Evolutionary conservation across 306 rosid species (phyloP), one percentile per base, ranked within the genome.

Genomic region (Pyrus communis): DNA sequence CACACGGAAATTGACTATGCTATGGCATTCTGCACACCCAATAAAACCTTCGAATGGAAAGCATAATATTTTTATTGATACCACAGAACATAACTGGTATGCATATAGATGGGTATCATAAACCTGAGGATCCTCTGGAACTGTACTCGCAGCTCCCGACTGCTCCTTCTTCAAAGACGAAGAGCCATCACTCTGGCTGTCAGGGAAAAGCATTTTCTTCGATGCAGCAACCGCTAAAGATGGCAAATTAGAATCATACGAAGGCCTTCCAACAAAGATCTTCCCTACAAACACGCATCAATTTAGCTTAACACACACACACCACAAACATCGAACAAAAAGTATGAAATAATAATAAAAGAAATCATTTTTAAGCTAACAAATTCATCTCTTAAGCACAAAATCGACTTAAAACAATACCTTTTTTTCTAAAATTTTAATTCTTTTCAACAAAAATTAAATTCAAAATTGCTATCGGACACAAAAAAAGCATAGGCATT

Each of bases 191-290:
- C 79, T 90, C 69, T 78, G 84, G 74, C 82, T 85, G 52, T 86
- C 93, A 73, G 98, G 96, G 81, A 85, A 85, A 65, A 89, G 89
- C 38, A 88, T 82, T 81, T 92, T 88, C 75, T 89, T 86, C 27
- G 97, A 90, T 49, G 90, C 89, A 72, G 97, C 81, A 35, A 87
- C 83, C 3, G 71, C 77, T 73, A 90, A 82, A 65, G 97, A 89
- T 40, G 81, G 65, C 58, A 89, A 80, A 71, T 90, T 92, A 76
- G 99, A 90, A 81, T 91, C 93, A 43, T 52, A 84, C 31, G 89
- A 84, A 75, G 84, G 68, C 71, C 88, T 96, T 78, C 82, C 83
- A 23, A 80, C 79, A 79, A 82, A 88, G 74, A 80, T 84, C 87
- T 83, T 92, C 78, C 96, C 98, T 92, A 79, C 79, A 84, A 87